Base-by-base conservation (phyloP, 495 filamentous ascomycete genomes). In the Podospora anserina region DNA sequence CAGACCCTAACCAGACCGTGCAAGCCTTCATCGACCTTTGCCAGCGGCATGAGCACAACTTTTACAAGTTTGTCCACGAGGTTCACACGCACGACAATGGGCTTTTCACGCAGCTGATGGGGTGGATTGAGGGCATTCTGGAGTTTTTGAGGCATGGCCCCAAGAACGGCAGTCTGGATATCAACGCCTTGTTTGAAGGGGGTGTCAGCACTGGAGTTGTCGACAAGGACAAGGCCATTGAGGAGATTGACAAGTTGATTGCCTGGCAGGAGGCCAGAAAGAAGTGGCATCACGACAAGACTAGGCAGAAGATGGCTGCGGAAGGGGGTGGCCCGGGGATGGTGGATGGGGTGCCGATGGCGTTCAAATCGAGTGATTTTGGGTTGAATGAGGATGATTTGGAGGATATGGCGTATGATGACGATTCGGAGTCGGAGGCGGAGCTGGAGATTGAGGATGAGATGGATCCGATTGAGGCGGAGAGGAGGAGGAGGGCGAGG, bases 51-150 rank as follows among this genome's bases (percentile, higher is more conserved):
- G 90, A 99, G 80, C 88, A 92, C 75, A 94, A 96, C 82, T 96
- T 99, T 76, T 99, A 99, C 84, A 97, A 97, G 75, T 99, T 99
- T 75, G 88, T 99, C 3, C 95, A 99, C 74, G 96, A 99, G 79
- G 95, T 98, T 0, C 95, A 99, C 77, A 87, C 91, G n/a, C 95
- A 99, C 76, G 95, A 99, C 77, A 94, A 99, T 72, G 95, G 95
- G 5, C 87, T 99, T 3, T 99, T 99, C 76, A 92, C 92, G 28
- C 91, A 93, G 72, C 83, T 99, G 19, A 99, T 99, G 95, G 87
- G 89, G 9, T 98, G 96, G 96, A 87, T 97, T 54, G 96, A 99
- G 78, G 90, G 90, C n/a, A 97, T 99, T 65, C 88, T 99, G 16
- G 91, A 93, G 56, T 99, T 97, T 82, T 82, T 99, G 44, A 88